phyloP scores from a whole-genome alignment of 139 green algal genomes.

The Micromonas commoda region DNA sequence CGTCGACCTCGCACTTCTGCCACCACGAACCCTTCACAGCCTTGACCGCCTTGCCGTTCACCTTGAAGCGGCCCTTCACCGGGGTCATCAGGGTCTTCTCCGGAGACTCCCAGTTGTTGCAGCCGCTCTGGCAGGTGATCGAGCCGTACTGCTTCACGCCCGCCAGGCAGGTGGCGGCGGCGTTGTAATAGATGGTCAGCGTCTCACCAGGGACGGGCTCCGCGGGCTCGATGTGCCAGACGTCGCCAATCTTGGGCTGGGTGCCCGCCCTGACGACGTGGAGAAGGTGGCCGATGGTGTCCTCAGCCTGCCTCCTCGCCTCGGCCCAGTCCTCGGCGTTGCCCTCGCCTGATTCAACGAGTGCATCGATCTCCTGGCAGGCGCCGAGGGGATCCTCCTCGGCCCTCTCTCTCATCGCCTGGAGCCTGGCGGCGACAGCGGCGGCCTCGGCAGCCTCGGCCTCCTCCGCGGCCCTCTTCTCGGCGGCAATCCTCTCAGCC shows the following conservation, averaged over 20 bases:
- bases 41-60: background rate
- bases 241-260: slow-evolving; percentile 25
- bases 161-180: slow-evolving; percentile 67
- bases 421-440: too few species aligned
- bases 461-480: background rate
- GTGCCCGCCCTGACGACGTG: background rate
- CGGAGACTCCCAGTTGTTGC: slow-evolving; percentile 64
- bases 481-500: background rate
- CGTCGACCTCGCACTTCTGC: slow-evolving; percentile 16
- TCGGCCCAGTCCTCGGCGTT: background rate
- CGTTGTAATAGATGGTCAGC: slow-evolving; percentile 87
- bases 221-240: slow-evolving; percentile 70
- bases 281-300: background rate
- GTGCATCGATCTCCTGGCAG: slow-evolving; percentile 8
- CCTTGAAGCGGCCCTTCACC: background rate
- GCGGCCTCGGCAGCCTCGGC: background rate
- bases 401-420: too few species aligned
- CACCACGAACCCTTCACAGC: background rate
- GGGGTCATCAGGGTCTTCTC: slow-evolving; percentile 1
- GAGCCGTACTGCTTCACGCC: slow-evolving; percentile 53
- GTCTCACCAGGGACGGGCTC: slow-evolving; percentile 25
- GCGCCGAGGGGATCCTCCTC: background rate
- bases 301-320: background rate
- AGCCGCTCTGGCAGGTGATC: slow-evolving; percentile 65
- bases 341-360: background rate